Evolutionary conservation across 2,329 filamentous ascomycete genomes (phyloP), one percentile per base, ranked within the genome.

Genomic region (Alternaria panax): DNA sequence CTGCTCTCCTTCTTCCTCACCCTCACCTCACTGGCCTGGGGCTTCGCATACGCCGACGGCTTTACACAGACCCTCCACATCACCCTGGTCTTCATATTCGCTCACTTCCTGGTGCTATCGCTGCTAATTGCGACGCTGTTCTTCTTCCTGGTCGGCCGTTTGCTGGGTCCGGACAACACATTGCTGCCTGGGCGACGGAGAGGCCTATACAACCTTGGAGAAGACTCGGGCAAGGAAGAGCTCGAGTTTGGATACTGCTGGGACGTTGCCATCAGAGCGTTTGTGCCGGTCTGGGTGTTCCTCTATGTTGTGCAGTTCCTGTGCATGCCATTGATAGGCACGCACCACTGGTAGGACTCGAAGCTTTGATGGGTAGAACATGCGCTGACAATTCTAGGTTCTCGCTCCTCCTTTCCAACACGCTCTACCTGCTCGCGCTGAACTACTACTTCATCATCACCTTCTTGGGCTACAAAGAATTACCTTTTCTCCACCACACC

Each of bases 231-330:
- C 28, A 74, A 70, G 22, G 87, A 89, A 54, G 85, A 85, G 60
- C 75, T 90, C 62, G 88, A 90, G 71, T 90, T 90, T 77, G 88
- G 88, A 53, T 90, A 90, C 73, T 90, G 88, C 75, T 90, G 90
- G 77, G 88, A 90, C 79, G 88, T 89, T 20, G 85, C 86, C 0
- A 90, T 89, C 38, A 82, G 88, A 36, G 87, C 88, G 0, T 90
- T 89, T 75, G 87, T 90, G 65, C 87, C 88, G 0, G 82, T 90
- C 5, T 90, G 88, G 81, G 82, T 88, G 25, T 87, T 89, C 70
- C 80, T 90, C 25, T 89, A 89, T 65, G 86, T 89, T 47, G 78
- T 90, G 40, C 88, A 90, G 68, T 90, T 90, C 74, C 76, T 90
- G 41, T 83, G 89, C 59, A 87, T 90, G 78, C 88, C 88, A 20